A percentile compares a stretch with the other conserved stretches of the same genome.
These are phyloP conservation scores for Pyrenochaeta sp. DNA, from an alignment of 2,329 filamentous ascomycete genomes.

Conservation along the genomic window DNA sequence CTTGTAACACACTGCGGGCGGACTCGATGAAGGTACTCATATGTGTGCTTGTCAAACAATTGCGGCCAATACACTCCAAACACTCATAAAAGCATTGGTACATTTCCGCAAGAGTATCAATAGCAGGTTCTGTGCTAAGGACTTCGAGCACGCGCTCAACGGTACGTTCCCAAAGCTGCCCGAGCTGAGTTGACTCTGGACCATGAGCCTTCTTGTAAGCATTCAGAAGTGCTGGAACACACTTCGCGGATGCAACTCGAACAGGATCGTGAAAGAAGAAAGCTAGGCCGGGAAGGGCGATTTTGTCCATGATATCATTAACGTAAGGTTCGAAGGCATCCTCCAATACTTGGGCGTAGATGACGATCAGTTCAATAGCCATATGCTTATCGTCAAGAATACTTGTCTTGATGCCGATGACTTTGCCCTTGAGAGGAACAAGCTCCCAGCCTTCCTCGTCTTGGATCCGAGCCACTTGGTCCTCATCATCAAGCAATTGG, in stretches of 20 bases:
- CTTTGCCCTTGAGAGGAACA: slow-evolving; percentile 95
- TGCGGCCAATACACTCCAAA: slow-evolving; percentile 89
- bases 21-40: slow-evolving; percentile 89
- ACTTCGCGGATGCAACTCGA: slow-evolving; percentile 90
- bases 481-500: slow-evolving; percentile 92
- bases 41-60: slow-evolving; percentile 78
- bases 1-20: slow-evolving; percentile 84
- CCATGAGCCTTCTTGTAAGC: slow-evolving; percentile 95
- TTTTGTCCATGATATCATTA: slow-evolving; percentile 92
- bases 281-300: slow-evolving; percentile 88
- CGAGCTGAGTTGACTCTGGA: slow-evolving; percentile 77
- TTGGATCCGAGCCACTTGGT: slow-evolving; percentile 90
- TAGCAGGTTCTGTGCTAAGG: slow-evolving; percentile 89
- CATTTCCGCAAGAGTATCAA: slow-evolving; percentile 97
- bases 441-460: slow-evolving; percentile 98
- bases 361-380: slow-evolving; percentile 97
- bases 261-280: slow-evolving; percentile 99
- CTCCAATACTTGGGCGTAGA: slow-evolving; percentile 96
- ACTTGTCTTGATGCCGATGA: slow-evolving; percentile 97
- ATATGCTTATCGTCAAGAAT: slow-evolving; percentile 98
- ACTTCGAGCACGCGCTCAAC: slow-evolving; percentile 93
- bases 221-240: slow-evolving; percentile 90
- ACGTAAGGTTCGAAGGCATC: slow-evolving; percentile 92
- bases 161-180: slow-evolving; percentile 83
- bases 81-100: slow-evolving; percentile 99